Conservation (phyloP, 345 rosid genomes). For the Dipteronia dyeriana region DNA sequence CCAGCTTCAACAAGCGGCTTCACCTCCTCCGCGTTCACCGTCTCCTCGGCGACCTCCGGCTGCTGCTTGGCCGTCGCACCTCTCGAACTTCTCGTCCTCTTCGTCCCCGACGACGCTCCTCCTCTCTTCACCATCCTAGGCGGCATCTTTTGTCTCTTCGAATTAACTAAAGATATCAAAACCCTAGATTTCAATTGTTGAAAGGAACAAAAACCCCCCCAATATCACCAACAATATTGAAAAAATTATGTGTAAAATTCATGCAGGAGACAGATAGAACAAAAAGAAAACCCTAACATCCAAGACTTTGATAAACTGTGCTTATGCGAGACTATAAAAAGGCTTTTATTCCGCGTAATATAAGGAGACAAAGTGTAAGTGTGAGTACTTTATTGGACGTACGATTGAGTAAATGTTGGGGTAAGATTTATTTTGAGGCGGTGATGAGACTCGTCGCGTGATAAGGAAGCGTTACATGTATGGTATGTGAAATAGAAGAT, state of each 20-base stretch:
- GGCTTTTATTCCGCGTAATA: background rate
- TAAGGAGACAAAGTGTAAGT: background rate
- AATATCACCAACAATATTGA: background rate
- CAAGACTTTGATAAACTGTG: no score
- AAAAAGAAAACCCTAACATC: background rate
- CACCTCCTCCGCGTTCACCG: constrained; percentile 35
- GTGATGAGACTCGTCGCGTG: background rate
- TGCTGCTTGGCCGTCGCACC: constrained; percentile 47
- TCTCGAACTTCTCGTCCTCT: constrained; percentile 52
- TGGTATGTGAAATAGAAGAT: background rate
- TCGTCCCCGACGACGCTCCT: constrained; percentile 44
- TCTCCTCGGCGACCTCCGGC: constrained; percentile 38
- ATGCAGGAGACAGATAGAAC: no score
- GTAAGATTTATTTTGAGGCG: background rate
- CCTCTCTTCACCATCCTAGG: constrained; percentile 73
- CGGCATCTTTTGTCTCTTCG: constrained; percentile 49
- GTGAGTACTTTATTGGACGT: background rate
- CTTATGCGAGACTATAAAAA: no score
- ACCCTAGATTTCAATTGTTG: constrained; percentile 2
- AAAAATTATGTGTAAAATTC: no score
- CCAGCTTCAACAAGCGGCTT: constrained; percentile 29
- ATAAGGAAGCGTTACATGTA: background rate
- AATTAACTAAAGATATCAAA: background rate
- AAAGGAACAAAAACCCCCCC: background rate
- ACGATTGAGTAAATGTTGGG: background rate